phyloP scores from a whole-genome alignment of 2,329 filamentous ascomycete genomes.

The Lecanoromycetidae sp. region DNA sequence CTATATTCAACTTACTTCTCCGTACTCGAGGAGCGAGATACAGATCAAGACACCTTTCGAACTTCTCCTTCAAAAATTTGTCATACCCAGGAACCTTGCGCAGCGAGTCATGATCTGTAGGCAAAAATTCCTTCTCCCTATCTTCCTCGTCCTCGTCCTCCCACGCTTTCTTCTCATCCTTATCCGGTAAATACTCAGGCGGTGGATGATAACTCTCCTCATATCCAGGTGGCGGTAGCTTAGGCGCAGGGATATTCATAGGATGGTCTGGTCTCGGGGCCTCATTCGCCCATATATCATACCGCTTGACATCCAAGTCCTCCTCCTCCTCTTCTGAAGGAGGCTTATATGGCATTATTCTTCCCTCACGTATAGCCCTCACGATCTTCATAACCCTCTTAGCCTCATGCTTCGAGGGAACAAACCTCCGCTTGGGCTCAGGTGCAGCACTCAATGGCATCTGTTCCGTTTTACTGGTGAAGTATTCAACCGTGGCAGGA shows the following conservation, averaged over 20 bases:
- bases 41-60: constrained; percentile 87
- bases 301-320: constrained; percentile 58
- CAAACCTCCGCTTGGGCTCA: constrained; percentile 87
- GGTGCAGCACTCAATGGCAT: constrained; percentile 94
- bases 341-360: constrained; percentile 81
- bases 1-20: constrained; percentile 91
- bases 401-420: constrained; percentile 93
- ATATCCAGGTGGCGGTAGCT: constrained; percentile 83
- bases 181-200: constrained; percentile 79
- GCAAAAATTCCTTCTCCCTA: constrained; percentile 75
- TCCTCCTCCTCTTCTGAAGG: constrained; percentile 61
- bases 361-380: constrained; percentile 83
- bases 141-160: constrained; percentile 80
- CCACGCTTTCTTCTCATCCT: constrained; percentile 75
- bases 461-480: constrained; percentile 75
- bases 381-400: constrained; percentile 97
- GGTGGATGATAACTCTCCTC: constrained; percentile 96
- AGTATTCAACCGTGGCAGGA: constrained; percentile 87
- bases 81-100: constrained; percentile 88
- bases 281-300: constrained; percentile 94
- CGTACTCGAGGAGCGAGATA: constrained; percentile 88
- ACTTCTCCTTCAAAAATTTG: constrained; percentile 84
- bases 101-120: constrained; percentile 68
- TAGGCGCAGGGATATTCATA: constrained; percentile 93
- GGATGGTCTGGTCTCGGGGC: constrained; percentile 67